Conservation (phyloP, 2,329 filamentous ascomycete species). For the Scleromitrula shiraiana region DNA sequence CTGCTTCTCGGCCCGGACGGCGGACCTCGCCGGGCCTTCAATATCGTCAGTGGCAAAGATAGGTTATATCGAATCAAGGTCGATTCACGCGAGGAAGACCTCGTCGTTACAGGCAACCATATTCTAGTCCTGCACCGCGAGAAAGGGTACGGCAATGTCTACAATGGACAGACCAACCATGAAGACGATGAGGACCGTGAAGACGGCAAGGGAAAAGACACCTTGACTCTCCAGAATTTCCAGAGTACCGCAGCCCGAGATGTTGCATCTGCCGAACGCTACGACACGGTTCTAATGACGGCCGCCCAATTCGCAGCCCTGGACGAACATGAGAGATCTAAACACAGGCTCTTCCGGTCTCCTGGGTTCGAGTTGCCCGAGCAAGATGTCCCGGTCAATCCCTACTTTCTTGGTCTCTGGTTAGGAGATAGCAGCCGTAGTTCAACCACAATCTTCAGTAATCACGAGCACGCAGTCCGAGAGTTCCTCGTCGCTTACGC, state of each 20-base stretch:
- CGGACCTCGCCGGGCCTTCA: constrained; percentile 39
- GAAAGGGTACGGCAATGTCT: constrained; percentile 25
- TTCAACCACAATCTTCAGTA: too few species aligned
- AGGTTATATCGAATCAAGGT: constrained; percentile 40
- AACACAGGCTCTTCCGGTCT: constrained; percentile 32
- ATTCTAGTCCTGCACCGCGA: constrained; percentile 38
- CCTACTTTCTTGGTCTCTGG: too few species aligned
- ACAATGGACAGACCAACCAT: too few species aligned
- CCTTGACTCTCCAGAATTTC: too few species aligned
- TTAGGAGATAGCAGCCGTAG: too few species aligned
- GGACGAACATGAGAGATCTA: constrained; percentile 30
- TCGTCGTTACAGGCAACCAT: constrained; percentile 42
- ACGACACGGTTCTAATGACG: constrained; percentile 39
- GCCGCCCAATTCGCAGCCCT: constrained; percentile 38
- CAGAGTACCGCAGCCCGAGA: too few species aligned
- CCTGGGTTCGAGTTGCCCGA: constrained; percentile 28
- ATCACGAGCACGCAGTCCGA: too few species aligned
- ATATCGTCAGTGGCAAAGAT: constrained; percentile 40
- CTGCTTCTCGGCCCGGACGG: constrained; percentile 42
- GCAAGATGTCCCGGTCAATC: constrained; percentile 20
- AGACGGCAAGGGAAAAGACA: too few species aligned
- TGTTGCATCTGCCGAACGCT: too few species aligned
- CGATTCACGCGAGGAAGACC: constrained; percentile 35
- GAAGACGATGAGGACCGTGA: too few species aligned
- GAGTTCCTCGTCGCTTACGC: too few species aligned